Base-by-base conservation (phyloP, 257 asterid species). In the Gentiana dahurica region DNA sequence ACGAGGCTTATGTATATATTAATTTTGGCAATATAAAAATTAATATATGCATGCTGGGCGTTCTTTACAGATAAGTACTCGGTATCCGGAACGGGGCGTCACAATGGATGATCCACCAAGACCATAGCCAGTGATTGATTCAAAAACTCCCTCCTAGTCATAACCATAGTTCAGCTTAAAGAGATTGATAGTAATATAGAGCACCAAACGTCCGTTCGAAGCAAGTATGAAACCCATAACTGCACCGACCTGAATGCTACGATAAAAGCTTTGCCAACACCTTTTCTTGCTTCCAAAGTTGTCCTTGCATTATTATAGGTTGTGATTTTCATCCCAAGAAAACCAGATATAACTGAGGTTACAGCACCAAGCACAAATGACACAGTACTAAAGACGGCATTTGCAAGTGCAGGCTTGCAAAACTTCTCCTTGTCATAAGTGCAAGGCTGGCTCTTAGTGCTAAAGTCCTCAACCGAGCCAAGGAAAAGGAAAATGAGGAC, bases 191-290 rank as follows among this genome's bases (percentile, higher is more conserved):
- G 78, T 36, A 12, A 78, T 58, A 61, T 56, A 78, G 5, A 78
- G 65, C 36, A 74, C 75, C 55, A 78, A 65, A 48, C 71, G 81
- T 15, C 84, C 84, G 50, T 69, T 75, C 48, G 84, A 72, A n/a
- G 84, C 84, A 49, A 78, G 81, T 34, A 78, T 76, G 68, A 74
- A 73, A 33, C 83, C 83, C 80, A 77, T 77, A 10, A 77, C 80
- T 56, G 83, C 76, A 58, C 78, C 81, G 78, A 74, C 49, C 84
- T 69, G 32, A 75, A 75, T 36, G 84, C 79, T 58, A 58, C 54
- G 1, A 66, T 64, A 54, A 78, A 78, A 11, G 81, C 79, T 57
- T 78, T 72, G 36, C 80, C 84, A 13, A 78, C 71, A 51, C 78
- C 71, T 59, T 71, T 5, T 15, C 24, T 15, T 15, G 24, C 24